These are phyloP conservation scores for Trichoderma erinaceum DNA, from an alignment of 495 filamentous ascomycete genomes.

Conservation along the genomic window DNA sequence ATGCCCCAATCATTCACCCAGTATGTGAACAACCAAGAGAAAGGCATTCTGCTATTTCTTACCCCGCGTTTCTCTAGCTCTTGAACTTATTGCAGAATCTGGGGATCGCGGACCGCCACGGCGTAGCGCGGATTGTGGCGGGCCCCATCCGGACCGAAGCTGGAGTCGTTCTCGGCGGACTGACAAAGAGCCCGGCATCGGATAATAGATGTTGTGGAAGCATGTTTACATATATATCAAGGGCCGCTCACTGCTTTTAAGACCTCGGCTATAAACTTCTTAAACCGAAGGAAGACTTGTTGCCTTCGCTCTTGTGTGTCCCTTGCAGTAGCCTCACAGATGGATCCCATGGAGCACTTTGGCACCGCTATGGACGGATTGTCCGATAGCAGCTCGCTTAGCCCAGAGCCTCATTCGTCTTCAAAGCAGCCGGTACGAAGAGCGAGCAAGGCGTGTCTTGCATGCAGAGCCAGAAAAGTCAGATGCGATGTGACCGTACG, in stretches of 20 bases:
- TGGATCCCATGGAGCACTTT: constrained; percentile 1
- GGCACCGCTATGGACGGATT: neutral
- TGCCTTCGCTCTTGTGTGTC: neutral
- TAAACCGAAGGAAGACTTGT: neutral
- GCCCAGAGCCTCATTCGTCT: constrained; percentile 3
- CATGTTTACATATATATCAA: neutral
- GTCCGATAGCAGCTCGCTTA: constrained; percentile 6
- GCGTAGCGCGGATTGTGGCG: too few species aligned
- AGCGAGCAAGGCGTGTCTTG: constrained; percentile 5
- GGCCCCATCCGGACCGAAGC: neutral
- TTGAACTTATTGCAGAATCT: too few species aligned
- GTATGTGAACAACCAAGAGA: too few species aligned
- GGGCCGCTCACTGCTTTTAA: neutral
- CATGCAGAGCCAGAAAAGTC: constrained; percentile 1
- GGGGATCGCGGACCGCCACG: too few species aligned
- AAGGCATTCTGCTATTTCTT: too few species aligned
- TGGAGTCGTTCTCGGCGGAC: neutral
- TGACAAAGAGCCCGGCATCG: constrained; percentile 3
- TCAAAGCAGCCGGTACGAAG: constrained; percentile 1
- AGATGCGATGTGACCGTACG: neutral
- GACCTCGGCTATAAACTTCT: neutral
- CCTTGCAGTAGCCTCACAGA: neutral
- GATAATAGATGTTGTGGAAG: neutral
- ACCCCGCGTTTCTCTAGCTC: too few species aligned
- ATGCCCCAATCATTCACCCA: too few species aligned